These are phyloP conservation scores for Starmera dryadoides DNA, from an alignment of 805 yeast genomes.

Conservation along the genomic window DNA sequence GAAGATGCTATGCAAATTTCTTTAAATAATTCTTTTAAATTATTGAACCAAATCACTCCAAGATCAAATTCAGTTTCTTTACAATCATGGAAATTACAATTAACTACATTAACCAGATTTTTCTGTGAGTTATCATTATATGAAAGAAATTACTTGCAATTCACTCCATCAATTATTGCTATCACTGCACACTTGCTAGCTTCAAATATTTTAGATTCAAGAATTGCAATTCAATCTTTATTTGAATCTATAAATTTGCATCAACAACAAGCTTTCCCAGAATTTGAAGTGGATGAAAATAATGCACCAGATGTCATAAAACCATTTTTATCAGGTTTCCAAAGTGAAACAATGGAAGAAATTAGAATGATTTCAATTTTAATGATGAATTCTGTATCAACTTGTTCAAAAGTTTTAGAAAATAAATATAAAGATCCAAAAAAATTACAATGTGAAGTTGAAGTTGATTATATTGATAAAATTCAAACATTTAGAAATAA, in stretches of 20 bases:
- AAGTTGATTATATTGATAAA: slow-evolving; percentile 21
- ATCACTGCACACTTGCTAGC: slow-evolving; percentile 45
- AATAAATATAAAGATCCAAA: slow-evolving; percentile 12
- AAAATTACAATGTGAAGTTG: neutral
- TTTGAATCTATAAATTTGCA: slow-evolving; percentile 9
- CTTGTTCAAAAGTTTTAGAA: slow-evolving; percentile 15
- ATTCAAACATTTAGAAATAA: slow-evolving; percentile 23
- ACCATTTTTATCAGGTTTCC: slow-evolving; percentile 19
- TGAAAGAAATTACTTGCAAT: slow-evolving; percentile 38
- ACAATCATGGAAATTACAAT: neutral
- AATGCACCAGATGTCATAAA: slow-evolving; percentile 13
- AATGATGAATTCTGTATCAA: slow-evolving; percentile 11
- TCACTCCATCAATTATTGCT: slow-evolving; percentile 40
- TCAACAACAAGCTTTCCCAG: slow-evolving; percentile 14
- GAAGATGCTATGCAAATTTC: slow-evolving; percentile 21
- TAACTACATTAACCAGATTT: slow-evolving; percentile 32
- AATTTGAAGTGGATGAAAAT: slow-evolving; percentile 17
- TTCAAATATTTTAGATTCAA: slow-evolving; percentile 35
- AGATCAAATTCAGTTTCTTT: neutral
- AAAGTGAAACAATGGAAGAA: slow-evolving; percentile 8
- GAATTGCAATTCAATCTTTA: slow-evolving; percentile 15
- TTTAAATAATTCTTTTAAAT: slow-evolving; percentile 5
- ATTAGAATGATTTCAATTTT: slow-evolving; percentile 11
- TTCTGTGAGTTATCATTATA: slow-evolving; percentile 48
- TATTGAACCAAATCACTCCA: slow-evolving; percentile 5